Percentiles rank a stretch among this genome's conserved stretches.
These are phyloP conservation scores for Laetiporus sulphureus DNA, from an alignment of 1,284 basidiomycete species.

Conservation along the genomic window DNA sequence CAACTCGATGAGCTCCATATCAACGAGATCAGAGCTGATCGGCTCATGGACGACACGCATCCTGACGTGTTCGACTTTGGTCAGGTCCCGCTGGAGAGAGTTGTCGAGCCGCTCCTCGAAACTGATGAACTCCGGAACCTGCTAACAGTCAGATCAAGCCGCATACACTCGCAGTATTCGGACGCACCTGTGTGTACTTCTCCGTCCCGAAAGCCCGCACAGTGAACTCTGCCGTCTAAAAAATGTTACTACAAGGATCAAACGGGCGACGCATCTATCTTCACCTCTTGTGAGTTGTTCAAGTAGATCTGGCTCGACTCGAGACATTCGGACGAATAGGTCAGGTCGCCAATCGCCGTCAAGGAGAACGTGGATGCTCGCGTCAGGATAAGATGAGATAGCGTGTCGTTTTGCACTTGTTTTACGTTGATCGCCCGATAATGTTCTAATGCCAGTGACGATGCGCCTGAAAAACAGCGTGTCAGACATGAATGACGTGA, in stretches of 20 bases:
- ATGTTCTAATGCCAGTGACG: conserved; percentile 66
- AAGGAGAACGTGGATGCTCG: conserved; percentile 77
- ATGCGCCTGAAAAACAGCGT: conserved; percentile 61
- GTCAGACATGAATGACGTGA: neutral
- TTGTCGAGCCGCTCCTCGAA: conserved; percentile 76
- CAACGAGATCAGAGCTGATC: conserved; percentile 58
- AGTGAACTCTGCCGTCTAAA: conserved; percentile 72
- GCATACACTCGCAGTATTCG: neutral
- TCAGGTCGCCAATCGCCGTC: conserved; percentile 63
- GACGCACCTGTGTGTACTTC: conserved; percentile 76
- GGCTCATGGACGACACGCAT: conserved; percentile 75
- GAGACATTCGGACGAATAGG: conserved; percentile 63
- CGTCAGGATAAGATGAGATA: conserved; percentile 74
- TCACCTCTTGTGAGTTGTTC: conserved; percentile 68
- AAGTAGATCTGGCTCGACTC: conserved; percentile 76
- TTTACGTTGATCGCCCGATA: conserved; percentile 72
- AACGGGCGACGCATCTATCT: neutral
- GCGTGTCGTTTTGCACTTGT: conserved; percentile 79
- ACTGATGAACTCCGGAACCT: conserved; percentile 76
- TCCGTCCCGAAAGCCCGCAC: conserved; percentile 69
- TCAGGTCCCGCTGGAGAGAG: conserved; percentile 73
- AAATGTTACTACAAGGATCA: conserved; percentile 5
- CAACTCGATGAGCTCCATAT: conserved; percentile 76
- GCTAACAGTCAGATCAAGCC: conserved; percentile 4
- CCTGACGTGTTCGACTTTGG: conserved; percentile 74